phyloP scores from a whole-genome alignment of 2,329 filamentous ascomycete genomes.

The Malbranchea zuffiana region DNA sequence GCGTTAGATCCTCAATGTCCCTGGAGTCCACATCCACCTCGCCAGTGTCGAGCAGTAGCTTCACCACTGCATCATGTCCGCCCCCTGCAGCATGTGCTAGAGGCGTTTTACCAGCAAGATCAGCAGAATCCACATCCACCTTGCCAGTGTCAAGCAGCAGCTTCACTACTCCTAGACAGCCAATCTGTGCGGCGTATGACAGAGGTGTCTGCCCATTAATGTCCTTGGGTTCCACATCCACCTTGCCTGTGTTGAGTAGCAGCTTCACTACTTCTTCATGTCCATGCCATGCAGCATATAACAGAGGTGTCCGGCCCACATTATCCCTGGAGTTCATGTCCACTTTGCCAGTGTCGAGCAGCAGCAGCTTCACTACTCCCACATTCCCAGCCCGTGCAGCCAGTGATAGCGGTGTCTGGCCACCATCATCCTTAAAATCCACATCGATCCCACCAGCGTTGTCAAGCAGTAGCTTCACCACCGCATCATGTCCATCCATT shows the following conservation, averaged over 20 bases:
- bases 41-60: conserved; percentile 2
- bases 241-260: conserved; percentile 3
- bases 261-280: conserved; percentile 3
- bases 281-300: neutral
- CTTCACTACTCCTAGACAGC: neutral
- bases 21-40: neutral
- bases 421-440: too few relatives aligned
- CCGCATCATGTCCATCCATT: too few relatives aligned
- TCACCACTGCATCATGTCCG: neutral
- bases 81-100: neutral
- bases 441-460: too few relatives aligned
- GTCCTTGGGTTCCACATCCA: conserved; percentile 5
- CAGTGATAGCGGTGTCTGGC: too few relatives aligned
- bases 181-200: neutral
- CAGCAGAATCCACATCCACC: neutral
- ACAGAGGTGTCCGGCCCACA: neutral
- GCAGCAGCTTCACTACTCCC: too few relatives aligned
- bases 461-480: too few relatives aligned
- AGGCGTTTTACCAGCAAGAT: neutral
- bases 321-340: neutral
- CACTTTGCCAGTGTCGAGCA: neutral
- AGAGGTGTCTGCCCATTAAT: neutral
- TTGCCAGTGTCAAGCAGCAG: neutral
- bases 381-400: too few relatives aligned
- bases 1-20: neutral